Percentiles rank a stretch among this genome's conserved stretches.
Conservation (phyloP, 192 early-diverging fungal genomes). For the Cladochytrium replicatum region DNA sequence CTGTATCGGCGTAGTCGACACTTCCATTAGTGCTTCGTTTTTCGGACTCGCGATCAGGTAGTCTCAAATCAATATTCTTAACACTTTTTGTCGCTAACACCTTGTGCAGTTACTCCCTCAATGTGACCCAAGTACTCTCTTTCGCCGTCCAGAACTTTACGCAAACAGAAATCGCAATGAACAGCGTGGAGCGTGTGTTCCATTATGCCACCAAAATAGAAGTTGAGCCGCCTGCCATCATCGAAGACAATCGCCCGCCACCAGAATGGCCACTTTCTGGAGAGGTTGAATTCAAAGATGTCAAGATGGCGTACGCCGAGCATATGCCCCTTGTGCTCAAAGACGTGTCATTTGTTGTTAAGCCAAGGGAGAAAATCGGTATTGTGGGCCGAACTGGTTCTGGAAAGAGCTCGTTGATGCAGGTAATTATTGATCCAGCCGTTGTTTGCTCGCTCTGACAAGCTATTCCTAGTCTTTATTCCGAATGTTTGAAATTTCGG, state of each 20-base stretch:
- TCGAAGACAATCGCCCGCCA: slow-evolving; percentile 23
- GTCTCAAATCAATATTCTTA: no score
- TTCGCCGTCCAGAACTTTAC: slow-evolving; percentile 49
- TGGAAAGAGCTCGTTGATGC: slow-evolving; percentile 7
- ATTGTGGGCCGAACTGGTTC: slow-evolving; percentile 33
- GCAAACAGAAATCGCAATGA: slow-evolving; percentile 21
- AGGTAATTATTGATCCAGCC: slow-evolving; percentile 12
- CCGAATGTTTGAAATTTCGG: slow-evolving; percentile 37
- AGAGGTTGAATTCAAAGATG: slow-evolving; percentile 28
- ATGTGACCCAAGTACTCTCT: slow-evolving; percentile 66
- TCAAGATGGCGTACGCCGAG: slow-evolving; percentile 35
- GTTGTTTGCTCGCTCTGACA: no score
- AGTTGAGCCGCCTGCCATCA: slow-evolving; percentile 40
- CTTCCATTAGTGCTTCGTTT: no score
- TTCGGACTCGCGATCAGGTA: no score
- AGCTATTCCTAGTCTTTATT: slow-evolving; percentile 48
- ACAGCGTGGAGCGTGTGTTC: slow-evolving; percentile 62
- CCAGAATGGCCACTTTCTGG: slow-evolving; percentile 37
- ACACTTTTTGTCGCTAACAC: no score
- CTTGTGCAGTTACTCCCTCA: slow-evolving; percentile 82
- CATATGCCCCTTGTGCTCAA: slow-evolving; percentile 38
- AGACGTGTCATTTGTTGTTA: slow-evolving; percentile 19
- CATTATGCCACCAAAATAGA: slow-evolving; percentile 59
- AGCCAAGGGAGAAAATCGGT: slow-evolving; percentile 32
- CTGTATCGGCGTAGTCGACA: slow-evolving; percentile 54